Conservation (phyloP, 2,329 filamentous ascomycete genomes). For the Botryotinia globosa region DNA sequence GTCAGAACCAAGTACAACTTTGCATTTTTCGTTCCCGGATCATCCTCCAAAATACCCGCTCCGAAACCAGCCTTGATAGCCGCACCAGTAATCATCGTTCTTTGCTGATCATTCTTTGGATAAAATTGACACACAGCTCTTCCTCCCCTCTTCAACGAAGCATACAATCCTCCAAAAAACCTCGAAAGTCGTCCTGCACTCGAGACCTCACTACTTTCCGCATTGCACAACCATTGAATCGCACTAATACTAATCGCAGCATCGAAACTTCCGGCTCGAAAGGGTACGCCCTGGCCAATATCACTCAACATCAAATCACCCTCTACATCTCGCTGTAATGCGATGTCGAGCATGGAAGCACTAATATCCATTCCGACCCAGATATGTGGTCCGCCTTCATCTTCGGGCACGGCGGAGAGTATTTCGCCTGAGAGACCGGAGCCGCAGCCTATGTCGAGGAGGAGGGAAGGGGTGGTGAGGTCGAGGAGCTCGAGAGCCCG, state of each 20-base stretch:
- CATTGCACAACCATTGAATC: slow-evolving; percentile 98
- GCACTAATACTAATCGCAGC: slow-evolving; percentile 93
- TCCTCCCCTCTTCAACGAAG: slow-evolving; percentile 76
- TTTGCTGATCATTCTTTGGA: slow-evolving; percentile 89
- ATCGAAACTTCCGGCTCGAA: slow-evolving; percentile 88
- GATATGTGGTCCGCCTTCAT: slow-evolving; percentile 79
- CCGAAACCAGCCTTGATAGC: slow-evolving; percentile 94
- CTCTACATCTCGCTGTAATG: slow-evolving; percentile 85
- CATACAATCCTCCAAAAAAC: slow-evolving; percentile 93
- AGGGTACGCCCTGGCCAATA: slow-evolving; percentile 92
- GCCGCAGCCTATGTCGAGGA: slow-evolving; percentile 96
- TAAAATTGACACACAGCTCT: slow-evolving; percentile 97
- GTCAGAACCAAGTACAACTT: slow-evolving; percentile 96
- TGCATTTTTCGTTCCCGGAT: slow-evolving; percentile 91
- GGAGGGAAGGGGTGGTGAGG: slow-evolving; percentile 73
- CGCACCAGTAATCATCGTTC: slow-evolving; percentile 86
- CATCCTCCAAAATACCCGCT: slow-evolving; percentile 90
- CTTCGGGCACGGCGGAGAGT: slow-evolving; percentile 65
- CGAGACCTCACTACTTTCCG: slow-evolving; percentile 80
- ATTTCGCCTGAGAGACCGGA: slow-evolving; percentile 94
- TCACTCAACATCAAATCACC: slow-evolving; percentile 93
- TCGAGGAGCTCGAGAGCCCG: slow-evolving; percentile 89
- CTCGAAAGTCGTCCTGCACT: slow-evolving; percentile 73
- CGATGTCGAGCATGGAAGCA: slow-evolving; percentile 93
- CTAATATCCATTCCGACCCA: slow-evolving; percentile 99